phyloP scores from a whole-genome alignment of 371 early-diverging fungal species.

The Apophysomyces variabilis region DNA sequence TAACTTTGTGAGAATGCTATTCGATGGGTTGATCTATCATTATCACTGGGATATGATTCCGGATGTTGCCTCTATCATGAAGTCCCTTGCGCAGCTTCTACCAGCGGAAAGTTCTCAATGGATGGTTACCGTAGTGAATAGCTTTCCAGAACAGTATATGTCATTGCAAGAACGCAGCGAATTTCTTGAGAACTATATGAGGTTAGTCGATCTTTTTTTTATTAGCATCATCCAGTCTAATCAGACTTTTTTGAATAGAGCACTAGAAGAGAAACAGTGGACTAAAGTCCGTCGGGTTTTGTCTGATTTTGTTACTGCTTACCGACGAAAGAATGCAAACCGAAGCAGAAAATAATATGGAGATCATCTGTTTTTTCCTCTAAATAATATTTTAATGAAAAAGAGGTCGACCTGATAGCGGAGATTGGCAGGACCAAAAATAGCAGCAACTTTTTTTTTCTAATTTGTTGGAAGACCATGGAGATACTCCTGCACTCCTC shows the following conservation, averaged over 20 bases:
- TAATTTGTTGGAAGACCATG: neutral
- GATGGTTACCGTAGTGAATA: constrained; percentile 44
- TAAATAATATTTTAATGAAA: neutral
- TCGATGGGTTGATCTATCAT: constrained; percentile 54
- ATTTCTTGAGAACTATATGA: constrained; percentile 52
- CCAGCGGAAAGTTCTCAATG: constrained; percentile 46
- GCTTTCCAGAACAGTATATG: constrained; percentile 52
- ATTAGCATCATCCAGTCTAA: neutral
- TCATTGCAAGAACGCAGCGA: constrained; percentile 47
- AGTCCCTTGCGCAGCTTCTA: constrained; percentile 48
- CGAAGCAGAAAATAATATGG: constrained; percentile 19
- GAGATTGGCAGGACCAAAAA: constrained; percentile 17
- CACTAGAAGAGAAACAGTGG: constrained; percentile 47
- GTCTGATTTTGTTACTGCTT: constrained; percentile 55
- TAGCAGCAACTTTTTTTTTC: neutral
- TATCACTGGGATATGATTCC: constrained; percentile 58
- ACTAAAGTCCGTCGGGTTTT: constrained; percentile 45
- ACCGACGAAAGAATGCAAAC: constrained; percentile 33
- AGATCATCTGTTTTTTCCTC: neutral
- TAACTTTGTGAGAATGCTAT: constrained; percentile 39
- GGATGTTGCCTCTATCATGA: constrained; percentile 53
- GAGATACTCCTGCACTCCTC: neutral
- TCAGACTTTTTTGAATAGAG: constrained; percentile 21
- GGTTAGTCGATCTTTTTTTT: constrained; percentile 29
- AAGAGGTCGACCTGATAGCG: neutral